Evolutionary conservation across 805 yeast genomes (phyloP), one percentile per base, ranked within the genome.

Genomic region (Candida quercuum): DNA sequence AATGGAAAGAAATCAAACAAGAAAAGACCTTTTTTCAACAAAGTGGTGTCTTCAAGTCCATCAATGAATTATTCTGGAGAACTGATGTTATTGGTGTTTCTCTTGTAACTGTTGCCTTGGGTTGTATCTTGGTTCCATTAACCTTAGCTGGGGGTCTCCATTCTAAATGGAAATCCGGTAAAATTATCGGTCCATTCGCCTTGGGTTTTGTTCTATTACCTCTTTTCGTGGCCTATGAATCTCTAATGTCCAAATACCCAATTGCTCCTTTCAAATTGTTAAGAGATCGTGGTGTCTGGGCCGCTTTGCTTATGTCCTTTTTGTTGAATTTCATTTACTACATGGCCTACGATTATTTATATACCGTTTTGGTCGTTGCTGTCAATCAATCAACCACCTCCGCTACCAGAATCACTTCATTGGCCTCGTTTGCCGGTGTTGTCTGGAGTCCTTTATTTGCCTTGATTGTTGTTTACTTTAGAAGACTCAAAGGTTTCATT

Each of bases 201-300:
- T 53, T 85, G 39, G 93, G 94, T 3, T 67, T 76, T 46, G 71
- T 67, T 16, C 57, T 78, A 22, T 54, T 82, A 37, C 86, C 87
- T 6, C 55, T 70, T n/a, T 75, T 80, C 40, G 50, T 70, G 13
- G n/a, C 57, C 16, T 82, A 83, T 79, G 93, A 84, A 57, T 42
- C 56, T 20, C 67, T 64, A 41, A 64, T 63, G 42, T 76, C 88
- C 15, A 62, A 56, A 35, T 66, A 71, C 50, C 93, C 94, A n/a
- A 54, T 85, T 30, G 58, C 76, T 15, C 91, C 93, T 15, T 63
- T 65, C 46, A 57, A 64, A 12, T 64, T 81, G 43, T 54, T 84
- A 51, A 74, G 66, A 41, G 85, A 84, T 57, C 73, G 87, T 47
- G 85, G 83, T 43, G 79, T 83, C 23, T 80, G 86, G 82, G 64